Conservation (phyloP, 2,329 filamentous ascomycete species). For the Trichoderma aggressivum region DNA sequence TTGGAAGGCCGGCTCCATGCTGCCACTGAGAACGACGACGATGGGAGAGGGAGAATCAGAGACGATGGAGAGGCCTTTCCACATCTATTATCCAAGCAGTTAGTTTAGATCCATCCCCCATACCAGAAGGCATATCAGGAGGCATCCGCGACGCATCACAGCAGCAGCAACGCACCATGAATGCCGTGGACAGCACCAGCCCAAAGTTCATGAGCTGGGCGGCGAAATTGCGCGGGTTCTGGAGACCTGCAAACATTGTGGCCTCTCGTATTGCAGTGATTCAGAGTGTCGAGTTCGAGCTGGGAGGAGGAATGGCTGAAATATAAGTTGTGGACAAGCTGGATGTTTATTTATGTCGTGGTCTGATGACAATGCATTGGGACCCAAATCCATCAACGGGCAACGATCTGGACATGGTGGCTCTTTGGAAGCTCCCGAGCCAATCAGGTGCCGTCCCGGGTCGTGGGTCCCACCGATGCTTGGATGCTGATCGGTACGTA, state of each 20-base stretch:
- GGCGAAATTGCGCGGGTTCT: constrained; percentile 76
- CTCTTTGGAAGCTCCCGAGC: constrained; percentile 23
- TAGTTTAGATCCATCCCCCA: background rate
- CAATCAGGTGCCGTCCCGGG: background rate
- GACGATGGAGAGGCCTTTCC: constrained; percentile 81
- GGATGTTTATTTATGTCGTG: background rate
- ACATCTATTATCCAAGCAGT: constrained; percentile 51
- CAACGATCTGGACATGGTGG: constrained; percentile 30
- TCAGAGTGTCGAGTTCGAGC: background rate
- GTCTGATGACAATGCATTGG: constrained; percentile 3
- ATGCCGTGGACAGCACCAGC: constrained; percentile 83
- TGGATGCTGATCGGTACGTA: constrained; percentile 1
- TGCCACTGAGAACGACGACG: constrained; percentile 79
- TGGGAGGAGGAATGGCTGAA: background rate
- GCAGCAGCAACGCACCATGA: constrained; percentile 58
- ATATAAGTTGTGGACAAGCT: background rate
- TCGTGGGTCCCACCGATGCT: background rate
- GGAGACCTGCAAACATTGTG: constrained; percentile 64
- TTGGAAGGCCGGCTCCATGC: constrained; percentile 81
- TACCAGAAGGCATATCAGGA: background rate
- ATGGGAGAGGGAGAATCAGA: constrained; percentile 75
- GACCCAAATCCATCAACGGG: background rate
- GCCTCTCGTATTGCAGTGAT: background rate
- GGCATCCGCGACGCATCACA: background rate
- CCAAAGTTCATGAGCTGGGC: constrained; percentile 86